Base-by-base conservation (phyloP, 2,329 filamentous ascomycete genomes). In the Drechslerella dactyloides region DNA sequence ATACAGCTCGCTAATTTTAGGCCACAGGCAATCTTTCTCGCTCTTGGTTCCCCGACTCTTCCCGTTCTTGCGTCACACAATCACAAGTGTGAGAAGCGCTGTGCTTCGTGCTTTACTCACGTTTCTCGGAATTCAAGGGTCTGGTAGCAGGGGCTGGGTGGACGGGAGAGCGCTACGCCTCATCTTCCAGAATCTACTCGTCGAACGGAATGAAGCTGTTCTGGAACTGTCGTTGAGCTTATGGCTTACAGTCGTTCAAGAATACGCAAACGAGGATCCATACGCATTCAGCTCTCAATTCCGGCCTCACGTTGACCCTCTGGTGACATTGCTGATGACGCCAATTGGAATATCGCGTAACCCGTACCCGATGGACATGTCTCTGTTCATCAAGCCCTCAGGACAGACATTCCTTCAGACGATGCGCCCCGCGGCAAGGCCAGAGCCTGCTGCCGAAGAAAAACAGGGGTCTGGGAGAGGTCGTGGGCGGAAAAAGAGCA, bases 21-120 rank as follows among this genome's bases (percentile, higher is more conserved):
- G 8, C 5, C 19, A 15, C 27, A 77, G 76, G 21, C 75, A 93
- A 62, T 96, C 93, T 0, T 99, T 99, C 79, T 91, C 91, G 2
- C 87, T 94, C 73, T 84, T 99, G 33, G 93, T 99, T 3, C 94
- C 96, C 23, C 87, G 94, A 51, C 86, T 99, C 1, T 99, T 97
- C 77, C 93, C 93, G 1, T 99, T 99, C 83, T 82, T 99, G 50
- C 89, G 94, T 66, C 94, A 99, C 79, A 99, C 96, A 5, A 97
- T 99, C 76, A 96, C 92, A 0, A 96, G 90, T 63, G 94, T 99
- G 54, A 90, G 94, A 59, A 89, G 93, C 44, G 93, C 94, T 8
- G 94, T 99, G 2, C 84, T 99, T 52, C 91, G 96, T 77, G 94
- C 94, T 37, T 83, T 99, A 30, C 87, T 93, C 76, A 99, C 94